Base-by-base conservation (phyloP, 257 asterid species). In the Solanum bulbocastanum region DNA sequence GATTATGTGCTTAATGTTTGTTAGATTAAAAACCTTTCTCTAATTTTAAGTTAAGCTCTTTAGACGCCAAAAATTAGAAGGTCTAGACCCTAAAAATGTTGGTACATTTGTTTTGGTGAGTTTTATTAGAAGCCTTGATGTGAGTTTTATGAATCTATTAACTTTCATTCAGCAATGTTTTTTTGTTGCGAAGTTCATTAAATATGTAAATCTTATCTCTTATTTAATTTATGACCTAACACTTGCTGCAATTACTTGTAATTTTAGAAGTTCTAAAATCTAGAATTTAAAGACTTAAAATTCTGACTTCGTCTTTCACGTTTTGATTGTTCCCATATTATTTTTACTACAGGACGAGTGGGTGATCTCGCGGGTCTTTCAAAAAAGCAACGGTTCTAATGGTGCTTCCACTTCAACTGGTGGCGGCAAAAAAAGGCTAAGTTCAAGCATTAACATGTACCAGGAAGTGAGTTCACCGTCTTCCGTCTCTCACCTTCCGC, bases 341-440 rank as follows among this genome's bases (percentile, higher is more conserved):
- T 23, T n/a, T 60, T 16, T n/a, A 25, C 20, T 86, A 1, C 85
- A 96, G 99, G 99, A 96, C 27, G 99, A 96, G 89, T 96, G 99
- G 99, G 99, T 96, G 5, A 96, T 96, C 74, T 96, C 98, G 3
- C 91, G 99, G 30, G 96, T 96, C 79, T 96, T 95, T 44, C 95
- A 94, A 11, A 96, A 96, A 92, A 91, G 87, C 27, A 14, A 6
- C 9, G 91, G 91, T 4, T 66, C 90, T 22, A 92, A 93, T 11
- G 83, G 82, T 10, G 71, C 88, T 69, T 30, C 90, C 46, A 46
- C 89, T 39, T 71, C 87, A 69, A 92, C 88, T 20, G 92, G 91
- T 66, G 94, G 91, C 56, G 94, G 91, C 3, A 91, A 92, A 62
- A 95, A 93, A 87, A 93, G 93, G 90, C 23, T 89, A 87, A 78